Conservation (phyloP, 176 grass and related monocot genomes). For the Oryza glaberrima region DNA sequence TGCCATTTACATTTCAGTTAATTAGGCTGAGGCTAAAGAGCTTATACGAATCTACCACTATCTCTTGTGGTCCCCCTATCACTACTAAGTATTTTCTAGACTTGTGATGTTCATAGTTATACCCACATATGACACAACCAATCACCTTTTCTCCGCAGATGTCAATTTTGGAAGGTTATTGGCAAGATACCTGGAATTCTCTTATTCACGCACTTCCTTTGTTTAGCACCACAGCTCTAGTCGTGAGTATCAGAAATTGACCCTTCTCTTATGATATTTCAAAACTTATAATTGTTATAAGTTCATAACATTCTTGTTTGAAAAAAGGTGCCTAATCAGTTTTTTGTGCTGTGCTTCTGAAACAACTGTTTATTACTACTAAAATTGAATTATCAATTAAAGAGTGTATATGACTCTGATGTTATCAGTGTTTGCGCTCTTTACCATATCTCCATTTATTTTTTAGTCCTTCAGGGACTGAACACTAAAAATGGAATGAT, state of each 20-base stretch:
- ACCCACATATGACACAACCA: neutral
- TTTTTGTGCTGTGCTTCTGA: too few relatives aligned
- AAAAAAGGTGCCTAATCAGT: too few relatives aligned
- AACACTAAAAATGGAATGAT: too few relatives aligned
- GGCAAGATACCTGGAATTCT: conserved; percentile 90
- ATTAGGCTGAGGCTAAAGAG: neutral
- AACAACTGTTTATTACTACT: too few relatives aligned
- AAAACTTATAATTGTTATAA: neutral
- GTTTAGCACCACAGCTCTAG: conserved; percentile 51
- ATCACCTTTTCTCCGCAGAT: conserved; percentile 59
- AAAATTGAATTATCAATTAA: too few relatives aligned
- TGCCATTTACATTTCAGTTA: conserved; percentile 8
- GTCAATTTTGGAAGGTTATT: conserved; percentile 63
- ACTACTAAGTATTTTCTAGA: conserved; percentile 5
- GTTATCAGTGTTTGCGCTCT: too few relatives aligned
- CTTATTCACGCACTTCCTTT: conserved; percentile 73
- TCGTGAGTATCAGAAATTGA: conserved; percentile 60
- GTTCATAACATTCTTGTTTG: neutral
- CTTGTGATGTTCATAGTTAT: conserved; percentile 15
- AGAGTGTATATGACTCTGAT: too few relatives aligned
- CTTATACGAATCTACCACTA: neutral
- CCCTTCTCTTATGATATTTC: conserved; percentile 8
- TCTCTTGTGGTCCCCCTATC: neutral
- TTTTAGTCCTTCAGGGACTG: too few relatives aligned
- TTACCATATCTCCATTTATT: too few relatives aligned